phyloP scores from a whole-genome alignment of 768 basidiomycete species.

The Pilatotrama ljubarskyi region DNA sequence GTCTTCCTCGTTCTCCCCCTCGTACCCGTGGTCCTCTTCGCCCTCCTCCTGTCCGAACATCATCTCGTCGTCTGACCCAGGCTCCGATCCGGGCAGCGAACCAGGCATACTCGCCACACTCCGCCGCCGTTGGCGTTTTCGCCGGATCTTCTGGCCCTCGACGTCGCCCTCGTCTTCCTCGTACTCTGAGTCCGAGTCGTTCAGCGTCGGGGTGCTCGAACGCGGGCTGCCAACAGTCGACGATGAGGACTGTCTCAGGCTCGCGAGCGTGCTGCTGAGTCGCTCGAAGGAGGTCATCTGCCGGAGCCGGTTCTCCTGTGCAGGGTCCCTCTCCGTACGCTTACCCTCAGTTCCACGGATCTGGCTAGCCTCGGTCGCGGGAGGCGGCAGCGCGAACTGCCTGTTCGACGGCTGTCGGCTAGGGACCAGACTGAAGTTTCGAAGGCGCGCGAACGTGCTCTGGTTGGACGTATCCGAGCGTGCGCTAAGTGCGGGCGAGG shows the following conservation, averaged over 20 bases:
- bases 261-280: slow-evolving; percentile 58
- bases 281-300: slow-evolving; percentile 81
- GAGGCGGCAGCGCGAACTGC: slow-evolving; percentile 33
- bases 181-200: slow-evolving; percentile 40
- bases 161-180: slow-evolving; percentile 44
- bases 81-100: slow-evolving; percentile 50
- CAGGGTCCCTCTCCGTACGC: slow-evolving; percentile 1
- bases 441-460: slow-evolving; percentile 69
- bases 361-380: slow-evolving; percentile 26
- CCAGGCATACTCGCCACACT: slow-evolving; percentile 89
- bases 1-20: slow-evolving; percentile 55
- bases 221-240: slow-evolving; percentile 49
- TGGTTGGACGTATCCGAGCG: slow-evolving; percentile 83
- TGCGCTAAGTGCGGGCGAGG: slow-evolving; percentile 92
- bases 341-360: slow-evolving; percentile 11
- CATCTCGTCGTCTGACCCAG: slow-evolving; percentile 48
- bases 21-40: slow-evolving; percentile 31
- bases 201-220: slow-evolving; percentile 51
- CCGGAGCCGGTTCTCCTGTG: slow-evolving; percentile 45
- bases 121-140: slow-evolving; percentile 47
- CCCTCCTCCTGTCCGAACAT: slow-evolving; percentile 58
- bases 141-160: slow-evolving; percentile 41
- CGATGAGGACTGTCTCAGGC: slow-evolving; percentile 45
- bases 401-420: slow-evolving; percentile 37
- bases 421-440: slow-evolving; percentile 78